Conservation (phyloP, 257 asterid genomes). For the Solanum sitiens region DNA sequence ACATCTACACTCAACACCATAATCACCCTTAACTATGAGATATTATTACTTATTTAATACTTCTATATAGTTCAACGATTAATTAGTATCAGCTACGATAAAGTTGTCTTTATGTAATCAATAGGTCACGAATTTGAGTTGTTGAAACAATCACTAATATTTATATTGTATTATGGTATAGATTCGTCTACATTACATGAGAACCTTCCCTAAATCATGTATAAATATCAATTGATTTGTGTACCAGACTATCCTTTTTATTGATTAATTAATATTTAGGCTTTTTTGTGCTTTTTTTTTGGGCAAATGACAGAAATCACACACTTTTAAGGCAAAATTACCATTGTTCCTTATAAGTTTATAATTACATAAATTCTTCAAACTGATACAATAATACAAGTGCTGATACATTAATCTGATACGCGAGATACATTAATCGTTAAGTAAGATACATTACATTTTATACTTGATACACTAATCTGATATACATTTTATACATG, state of each 20-base stretch:
- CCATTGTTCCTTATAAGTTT: no score
- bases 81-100: background rate
- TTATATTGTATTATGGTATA: background rate
- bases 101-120: background rate
- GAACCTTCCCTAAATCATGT: background rate
- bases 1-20: constrained; percentile 68
- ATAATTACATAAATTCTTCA: no score
- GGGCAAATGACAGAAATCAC: no score
- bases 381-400: no score
- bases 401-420: no score
- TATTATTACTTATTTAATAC: background rate
- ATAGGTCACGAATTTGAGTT: background rate
- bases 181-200: background rate
- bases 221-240: background rate
- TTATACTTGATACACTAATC: no score
- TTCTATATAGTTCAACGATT: background rate
- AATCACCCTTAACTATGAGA: constrained; percentile 20
- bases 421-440: no score
- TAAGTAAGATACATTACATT: no score
- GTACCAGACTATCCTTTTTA: background rate
- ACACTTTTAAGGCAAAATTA: no score
- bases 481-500: no score
- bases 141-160: background rate
- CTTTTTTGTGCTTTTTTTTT: background rate
- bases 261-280: background rate